Conservation (phyloP, 805 yeast genomes). For the Candida qinlingensis region DNA sequence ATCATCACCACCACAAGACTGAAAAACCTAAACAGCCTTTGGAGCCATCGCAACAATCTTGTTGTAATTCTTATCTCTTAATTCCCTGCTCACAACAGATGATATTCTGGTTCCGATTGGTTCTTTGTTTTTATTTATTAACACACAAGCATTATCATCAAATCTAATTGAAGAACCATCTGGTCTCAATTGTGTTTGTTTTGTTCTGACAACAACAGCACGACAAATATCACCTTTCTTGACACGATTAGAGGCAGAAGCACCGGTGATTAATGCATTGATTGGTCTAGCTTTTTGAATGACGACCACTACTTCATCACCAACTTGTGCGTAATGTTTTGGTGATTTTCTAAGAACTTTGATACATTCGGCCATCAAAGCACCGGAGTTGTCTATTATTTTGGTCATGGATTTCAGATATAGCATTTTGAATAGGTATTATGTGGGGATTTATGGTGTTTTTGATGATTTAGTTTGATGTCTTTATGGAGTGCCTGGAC, state of each 20-base stretch:
- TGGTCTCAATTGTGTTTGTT: conserved; percentile 63
- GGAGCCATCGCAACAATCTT: conserved; percentile 92
- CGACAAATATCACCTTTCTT: conserved; percentile 94
- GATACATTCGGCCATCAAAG: conserved; percentile 91
- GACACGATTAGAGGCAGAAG: conserved; percentile 70
- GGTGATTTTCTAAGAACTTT: conserved; percentile 90
- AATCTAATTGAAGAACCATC: conserved; percentile 86
- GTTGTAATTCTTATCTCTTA: conserved; percentile 74
- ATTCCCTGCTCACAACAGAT: conserved; percentile 86
- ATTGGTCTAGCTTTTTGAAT: conserved; percentile 86
- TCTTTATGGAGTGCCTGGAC: not conserved
- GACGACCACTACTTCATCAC: conserved; percentile 92
- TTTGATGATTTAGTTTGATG: not conserved
- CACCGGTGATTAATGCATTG: conserved; percentile 65
- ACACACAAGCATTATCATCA: conserved; percentile 96
- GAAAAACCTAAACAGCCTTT: conserved; percentile 42
- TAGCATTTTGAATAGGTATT: conserved; percentile 48
- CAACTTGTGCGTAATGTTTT: conserved; percentile 73
- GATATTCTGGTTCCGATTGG: conserved; percentile 92
- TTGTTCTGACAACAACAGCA: conserved; percentile 92
- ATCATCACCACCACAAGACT: conserved; percentile 21
- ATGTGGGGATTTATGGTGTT: not conserved
- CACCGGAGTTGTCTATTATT: conserved; percentile 95
- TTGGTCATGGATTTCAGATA: conserved; percentile 82
- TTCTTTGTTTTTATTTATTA: conserved; percentile 87